These are phyloP conservation scores for Ramichloridium luteum DNA, from an alignment of 2,329 filamentous ascomycete species.

Conservation along the genomic window DNA sequence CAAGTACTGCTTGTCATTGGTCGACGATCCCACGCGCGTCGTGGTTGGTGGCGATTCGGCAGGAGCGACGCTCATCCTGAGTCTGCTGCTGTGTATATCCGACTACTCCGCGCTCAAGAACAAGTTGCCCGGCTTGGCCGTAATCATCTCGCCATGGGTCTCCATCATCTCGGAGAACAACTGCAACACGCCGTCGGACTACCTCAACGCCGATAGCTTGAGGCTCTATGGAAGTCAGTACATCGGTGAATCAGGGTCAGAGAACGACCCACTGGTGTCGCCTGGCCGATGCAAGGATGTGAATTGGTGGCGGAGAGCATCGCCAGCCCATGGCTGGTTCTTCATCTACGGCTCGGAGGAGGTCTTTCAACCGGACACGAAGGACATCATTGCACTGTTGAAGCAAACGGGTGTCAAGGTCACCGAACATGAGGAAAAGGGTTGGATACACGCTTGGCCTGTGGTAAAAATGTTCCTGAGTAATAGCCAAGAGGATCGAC, in stretches of 20 bases:
- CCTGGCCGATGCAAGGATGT: slow-evolving; percentile 58
- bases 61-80: slow-evolving; percentile 61
- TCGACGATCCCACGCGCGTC: slow-evolving; percentile 47
- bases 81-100: slow-evolving; percentile 56
- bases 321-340: slow-evolving; percentile 54
- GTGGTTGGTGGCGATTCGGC: slow-evolving; percentile 70
- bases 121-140: slow-evolving; percentile 47
- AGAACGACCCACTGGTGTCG: slow-evolving; percentile 49
- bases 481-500: slow-evolving; percentile 33
- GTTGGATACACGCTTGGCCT: slow-evolving; percentile 71
- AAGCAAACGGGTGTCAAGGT: slow-evolving; percentile 42
- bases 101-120: slow-evolving; percentile 32
- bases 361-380: slow-evolving; percentile 60
- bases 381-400: slow-evolving; percentile 45
- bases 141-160: slow-evolving; percentile 71
- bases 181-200: slow-evolving; percentile 60
- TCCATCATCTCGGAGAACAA: slow-evolving; percentile 58
- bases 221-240: slow-evolving; percentile 62
- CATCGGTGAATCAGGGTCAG: slow-evolving; percentile 39
- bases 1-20: slow-evolving; percentile 51
- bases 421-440: slow-evolving; percentile 47
- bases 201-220: slow-evolving; percentile 54
- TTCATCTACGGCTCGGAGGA: slow-evolving; percentile 66
- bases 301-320: slow-evolving; percentile 53
- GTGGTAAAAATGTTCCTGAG: slow-evolving; percentile 52